A percentile compares a stretch with the other conserved stretches of the same genome.
phyloP scores from a whole-genome alignment of 176 grass and related monocot species.

The Zea mays region DNA sequence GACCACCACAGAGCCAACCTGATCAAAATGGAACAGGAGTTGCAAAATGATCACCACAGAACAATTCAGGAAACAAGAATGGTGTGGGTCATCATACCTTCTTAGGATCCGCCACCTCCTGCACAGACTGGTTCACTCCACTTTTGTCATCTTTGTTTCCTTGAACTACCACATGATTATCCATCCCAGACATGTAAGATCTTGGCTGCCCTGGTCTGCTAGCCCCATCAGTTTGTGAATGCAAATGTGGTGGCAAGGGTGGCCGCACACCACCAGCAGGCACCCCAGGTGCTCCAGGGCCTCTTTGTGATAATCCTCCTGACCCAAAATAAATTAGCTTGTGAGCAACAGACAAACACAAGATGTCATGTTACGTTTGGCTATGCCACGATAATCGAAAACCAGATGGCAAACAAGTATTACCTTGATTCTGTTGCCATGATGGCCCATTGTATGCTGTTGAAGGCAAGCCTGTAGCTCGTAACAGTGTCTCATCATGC shows the following conservation, averaged over 20 bases:
- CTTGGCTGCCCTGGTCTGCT: constrained; percentile 59
- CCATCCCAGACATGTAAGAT: constrained; percentile 55
- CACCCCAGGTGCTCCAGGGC: constrained; percentile 52
- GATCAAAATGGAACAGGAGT: constrained; percentile 27
- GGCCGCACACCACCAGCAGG: constrained; percentile 55
- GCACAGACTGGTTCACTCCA: constrained; percentile 43
- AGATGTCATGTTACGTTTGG: neutral
- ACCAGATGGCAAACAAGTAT: constrained; percentile 11
- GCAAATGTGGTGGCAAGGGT: constrained; percentile 64
- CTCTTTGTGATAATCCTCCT: constrained; percentile 63
- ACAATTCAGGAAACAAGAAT: constrained; percentile 9
- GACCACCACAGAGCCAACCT: constrained; percentile 24
- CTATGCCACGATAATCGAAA: constrained; percentile 26
- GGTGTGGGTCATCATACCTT: constrained; percentile 58
- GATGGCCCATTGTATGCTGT: constrained; percentile 63
- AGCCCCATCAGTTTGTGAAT: constrained; percentile 57
- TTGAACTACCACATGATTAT: constrained; percentile 54
- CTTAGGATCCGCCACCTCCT: constrained; percentile 58
- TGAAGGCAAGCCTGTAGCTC: constrained; percentile 81
- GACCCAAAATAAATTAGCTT: constrained; percentile 34
- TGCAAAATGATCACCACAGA: neutral
- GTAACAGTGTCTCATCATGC: constrained; percentile 76
- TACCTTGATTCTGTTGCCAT: constrained; percentile 83
- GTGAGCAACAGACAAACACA: constrained; percentile 34
- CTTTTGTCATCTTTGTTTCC: constrained; percentile 56